phyloP scores from a whole-genome alignment of 805 yeast genomes.

The Starmera amethionina region DNA sequence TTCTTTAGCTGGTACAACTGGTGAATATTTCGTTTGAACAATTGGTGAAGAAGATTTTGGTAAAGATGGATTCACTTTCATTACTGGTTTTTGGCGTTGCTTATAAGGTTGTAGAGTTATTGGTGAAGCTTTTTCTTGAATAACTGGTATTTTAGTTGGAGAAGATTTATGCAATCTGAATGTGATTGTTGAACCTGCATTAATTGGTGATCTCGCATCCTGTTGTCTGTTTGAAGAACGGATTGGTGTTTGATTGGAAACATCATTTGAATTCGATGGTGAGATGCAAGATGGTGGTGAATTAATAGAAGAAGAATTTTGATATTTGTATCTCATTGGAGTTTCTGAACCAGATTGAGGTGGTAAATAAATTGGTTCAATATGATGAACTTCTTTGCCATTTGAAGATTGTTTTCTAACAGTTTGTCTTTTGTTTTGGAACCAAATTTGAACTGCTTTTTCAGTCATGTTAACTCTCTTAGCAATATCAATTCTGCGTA shows the following conservation, averaged over 20 bases:
- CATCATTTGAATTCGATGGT: neutral
- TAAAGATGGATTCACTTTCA: slow-evolving; percentile 10
- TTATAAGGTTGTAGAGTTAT: slow-evolving; percentile 7
- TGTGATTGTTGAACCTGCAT: slow-evolving; percentile 11
- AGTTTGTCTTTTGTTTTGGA: slow-evolving; percentile 89
- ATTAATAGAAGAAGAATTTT: neutral
- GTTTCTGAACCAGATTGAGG: slow-evolving; percentile 1
- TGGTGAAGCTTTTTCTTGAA: slow-evolving; percentile 1
- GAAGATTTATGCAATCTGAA: slow-evolving; percentile 8
- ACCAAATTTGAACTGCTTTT: slow-evolving; percentile 97
- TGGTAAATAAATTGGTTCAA: slow-evolving; percentile 14
- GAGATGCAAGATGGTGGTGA: neutral
- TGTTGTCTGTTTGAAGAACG: slow-evolving; percentile 5
- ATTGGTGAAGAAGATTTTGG: slow-evolving; percentile 4
- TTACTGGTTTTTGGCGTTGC: slow-evolving; percentile 11
- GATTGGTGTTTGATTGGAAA: slow-evolving; percentile 10
- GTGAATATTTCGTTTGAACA: neutral
- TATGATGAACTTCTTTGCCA: slow-evolving; percentile 19
- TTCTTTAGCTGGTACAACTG: slow-evolving; percentile 2
- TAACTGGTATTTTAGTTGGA: neutral
- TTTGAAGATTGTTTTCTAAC: slow-evolving; percentile 40
- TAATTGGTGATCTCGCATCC: slow-evolving; percentile 2
- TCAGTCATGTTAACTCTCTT: slow-evolving; percentile 84
- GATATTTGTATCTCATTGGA: slow-evolving; percentile 1
- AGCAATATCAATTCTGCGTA: slow-evolving; percentile 72